A percentile compares a stretch with the other conserved stretches of the same genome.
Conservation (phyloP, 441 rosid genomes). For the Codiaeum variegatum region DNA sequence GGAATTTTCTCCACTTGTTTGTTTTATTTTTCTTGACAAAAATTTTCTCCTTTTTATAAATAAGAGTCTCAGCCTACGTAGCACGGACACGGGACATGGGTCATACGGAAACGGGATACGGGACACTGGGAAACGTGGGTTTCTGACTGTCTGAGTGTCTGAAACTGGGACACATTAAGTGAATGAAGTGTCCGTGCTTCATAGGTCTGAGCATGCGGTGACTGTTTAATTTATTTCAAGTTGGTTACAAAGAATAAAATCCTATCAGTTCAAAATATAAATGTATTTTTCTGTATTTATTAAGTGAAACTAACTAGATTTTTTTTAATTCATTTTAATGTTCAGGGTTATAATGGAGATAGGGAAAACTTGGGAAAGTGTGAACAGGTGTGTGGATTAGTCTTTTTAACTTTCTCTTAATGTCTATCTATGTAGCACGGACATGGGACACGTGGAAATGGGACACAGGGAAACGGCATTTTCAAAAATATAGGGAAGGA, state of each 20-base stretch:
- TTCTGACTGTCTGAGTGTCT: too few species aligned
- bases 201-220: neutral
- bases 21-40: neutral
- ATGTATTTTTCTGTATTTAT: constrained; percentile 2
- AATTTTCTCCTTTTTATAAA: neutral
- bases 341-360: constrained; percentile 71
- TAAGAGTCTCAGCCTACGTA: too few species aligned
- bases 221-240: neutral
- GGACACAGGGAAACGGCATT: too few species aligned
- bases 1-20: constrained; percentile 5
- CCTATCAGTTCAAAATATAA: neutral
- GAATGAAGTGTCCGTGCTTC: too few species aligned
- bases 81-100: too few species aligned
- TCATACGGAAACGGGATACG: too few species aligned
- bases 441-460: too few species aligned
- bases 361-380: constrained; percentile 84
- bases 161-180: too few species aligned
- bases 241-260: neutral
- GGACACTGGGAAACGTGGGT: too few species aligned
- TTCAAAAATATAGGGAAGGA: too few species aligned
- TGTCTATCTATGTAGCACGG: too few species aligned
- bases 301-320: constrained; percentile 9
- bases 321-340: neutral
- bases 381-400: constrained; percentile 59
- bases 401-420: neutral